Base-by-base conservation (phyloP, 2,329 filamentous ascomycete genomes). In the Sporothrix globosa region DNA sequence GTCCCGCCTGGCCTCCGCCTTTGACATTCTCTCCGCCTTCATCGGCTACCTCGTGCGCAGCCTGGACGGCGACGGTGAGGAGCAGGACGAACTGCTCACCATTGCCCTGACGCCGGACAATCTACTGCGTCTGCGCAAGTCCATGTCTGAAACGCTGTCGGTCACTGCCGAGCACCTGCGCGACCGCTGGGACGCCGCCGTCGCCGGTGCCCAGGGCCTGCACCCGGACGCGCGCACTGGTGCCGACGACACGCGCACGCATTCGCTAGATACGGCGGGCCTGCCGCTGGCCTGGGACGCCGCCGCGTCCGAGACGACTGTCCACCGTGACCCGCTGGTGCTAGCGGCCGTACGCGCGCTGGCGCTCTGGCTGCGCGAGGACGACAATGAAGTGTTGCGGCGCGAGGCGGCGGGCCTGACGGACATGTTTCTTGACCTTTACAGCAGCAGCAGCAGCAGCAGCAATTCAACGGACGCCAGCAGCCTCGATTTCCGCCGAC, bases 281-380 rank as follows among this genome's bases (percentile, higher is more conserved):
- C 79, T 82, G 39, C 84, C 84, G 0, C 78, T 90, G 17, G 81
- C 85, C 0, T 91, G 88, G 88, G 87, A 90, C 70, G 83, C 85
- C 0, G 82, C 83, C 69, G 81, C 82, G 11, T 80, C 83, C 72
- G 79, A 81, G 41, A 80, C 80, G 3, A 81, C 82, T 3, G 80
- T 83, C 10, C 80, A 82, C 1, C 80, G 83, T 7, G 90, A 92
- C 74, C 84, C 86, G 0, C 80, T 91, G 9, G 81, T 90, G 1
- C 82, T 89, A 2, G 85, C 89, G 3, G 84, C 86, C 0, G 78
- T 91, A 27, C 81, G 87, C 58, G 80, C 86, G 0, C 75, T 91
- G 41, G 84, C 88, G 0, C 82, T 91, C 21, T 92, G 90, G 90
- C 80, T 91, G n/a, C 82, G 87, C 9, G 90, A 92, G 73, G 89